phyloP scores from a whole-genome alignment of 352 stramenopile species.

The Phytopythium sindhum region DNA sequence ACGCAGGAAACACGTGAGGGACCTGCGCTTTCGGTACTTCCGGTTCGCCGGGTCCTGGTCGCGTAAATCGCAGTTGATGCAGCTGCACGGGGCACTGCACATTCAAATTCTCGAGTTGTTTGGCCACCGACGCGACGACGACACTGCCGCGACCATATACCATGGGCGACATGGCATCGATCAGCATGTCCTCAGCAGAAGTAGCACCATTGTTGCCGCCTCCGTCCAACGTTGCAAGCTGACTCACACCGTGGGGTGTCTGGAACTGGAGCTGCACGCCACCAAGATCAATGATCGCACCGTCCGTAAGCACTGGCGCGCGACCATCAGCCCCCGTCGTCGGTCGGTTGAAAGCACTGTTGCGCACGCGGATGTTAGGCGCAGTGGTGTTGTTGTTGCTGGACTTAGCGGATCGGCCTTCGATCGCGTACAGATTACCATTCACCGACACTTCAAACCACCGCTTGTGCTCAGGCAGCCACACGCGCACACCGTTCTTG shows the following conservation, averaged over 20 bases:
- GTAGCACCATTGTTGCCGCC: slow-evolving; percentile 1
- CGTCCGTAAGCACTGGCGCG: slow-evolving; percentile 54
- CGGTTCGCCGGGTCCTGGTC: slow-evolving; percentile 23
- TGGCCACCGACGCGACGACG: slow-evolving; percentile 42
- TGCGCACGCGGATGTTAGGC: slow-evolving; percentile 18
- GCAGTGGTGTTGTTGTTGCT: slow-evolving; percentile 1
- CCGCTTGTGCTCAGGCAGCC: slow-evolving; percentile 62
- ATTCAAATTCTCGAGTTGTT: slow-evolving; percentile 65
- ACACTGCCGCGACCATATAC: slow-evolving; percentile 25
- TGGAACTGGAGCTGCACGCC: slow-evolving; percentile 79
- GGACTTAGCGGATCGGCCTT: slow-evolving; percentile 27
- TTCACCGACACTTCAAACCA: slow-evolving; percentile 85
- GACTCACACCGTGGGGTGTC: slow-evolving; percentile 23
- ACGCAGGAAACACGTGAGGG: slow-evolving; percentile 72
- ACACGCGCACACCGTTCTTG: slow-evolving; percentile 80
- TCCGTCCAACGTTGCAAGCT: neutral
- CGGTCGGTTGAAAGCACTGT: slow-evolving; percentile 69
- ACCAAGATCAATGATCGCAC: slow-evolving; percentile 72
- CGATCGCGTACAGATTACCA: slow-evolving; percentile 67
- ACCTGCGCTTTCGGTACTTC: slow-evolving; percentile 50
- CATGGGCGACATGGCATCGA: slow-evolving; percentile 25
- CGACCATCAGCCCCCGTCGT: slow-evolving; percentile 27
- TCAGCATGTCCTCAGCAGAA: slow-evolving; percentile 4
- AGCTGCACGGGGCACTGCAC: slow-evolving; percentile 78
- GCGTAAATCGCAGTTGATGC: slow-evolving; percentile 60